Evolutionary conservation across 2,329 filamentous ascomycete species (phyloP).

Genomic region (Penicillium italicum): DNA sequence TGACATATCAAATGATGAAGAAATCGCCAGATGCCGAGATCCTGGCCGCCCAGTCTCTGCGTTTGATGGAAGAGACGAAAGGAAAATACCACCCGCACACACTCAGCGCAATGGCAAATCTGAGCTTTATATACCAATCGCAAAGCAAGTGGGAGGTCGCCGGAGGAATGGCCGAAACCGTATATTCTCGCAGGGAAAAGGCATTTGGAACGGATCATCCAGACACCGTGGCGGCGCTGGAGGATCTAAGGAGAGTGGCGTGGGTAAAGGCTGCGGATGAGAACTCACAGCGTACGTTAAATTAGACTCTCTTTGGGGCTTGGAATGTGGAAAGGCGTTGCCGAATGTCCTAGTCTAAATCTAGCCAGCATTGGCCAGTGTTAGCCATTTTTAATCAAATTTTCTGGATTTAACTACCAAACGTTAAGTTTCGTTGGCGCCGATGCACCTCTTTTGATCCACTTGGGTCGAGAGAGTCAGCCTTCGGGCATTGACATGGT

Average conservation of each 20-base stretch:
- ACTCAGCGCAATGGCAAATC: constrained; percentile 10
- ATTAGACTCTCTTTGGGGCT: constrained; percentile 3
- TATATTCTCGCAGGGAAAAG: constrained; percentile 2
- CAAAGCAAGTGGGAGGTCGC: constrained; percentile 12
- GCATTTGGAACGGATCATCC: constrained; percentile 6
- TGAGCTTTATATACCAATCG: constrained; percentile 13
- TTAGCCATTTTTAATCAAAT: neutral
- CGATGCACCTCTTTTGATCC: neutral
- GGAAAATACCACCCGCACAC: constrained; percentile 11
- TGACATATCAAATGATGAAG: constrained; percentile 8
- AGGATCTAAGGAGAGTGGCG: constrained; percentile 8
- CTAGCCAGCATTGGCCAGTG: neutral
- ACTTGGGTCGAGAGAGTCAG: neutral
- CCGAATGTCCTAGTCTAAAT: neutral
- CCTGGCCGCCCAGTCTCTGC: neutral
- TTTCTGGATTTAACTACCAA: neutral
- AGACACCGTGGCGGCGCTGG: constrained; percentile 10
- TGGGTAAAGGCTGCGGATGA: constrained; percentile 11
- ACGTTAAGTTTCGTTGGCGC: neutral
- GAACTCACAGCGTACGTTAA: constrained; percentile 8
- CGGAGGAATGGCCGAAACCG: constrained; percentile 5
- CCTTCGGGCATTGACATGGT: neutral
- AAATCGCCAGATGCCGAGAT: constrained; percentile 3
- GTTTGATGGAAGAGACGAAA: constrained; percentile 9
- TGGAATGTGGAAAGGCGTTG: neutral